phyloP scores from a whole-genome alignment of 352 stramenopile genomes.

The Phytopythium kandeliae region DNA sequence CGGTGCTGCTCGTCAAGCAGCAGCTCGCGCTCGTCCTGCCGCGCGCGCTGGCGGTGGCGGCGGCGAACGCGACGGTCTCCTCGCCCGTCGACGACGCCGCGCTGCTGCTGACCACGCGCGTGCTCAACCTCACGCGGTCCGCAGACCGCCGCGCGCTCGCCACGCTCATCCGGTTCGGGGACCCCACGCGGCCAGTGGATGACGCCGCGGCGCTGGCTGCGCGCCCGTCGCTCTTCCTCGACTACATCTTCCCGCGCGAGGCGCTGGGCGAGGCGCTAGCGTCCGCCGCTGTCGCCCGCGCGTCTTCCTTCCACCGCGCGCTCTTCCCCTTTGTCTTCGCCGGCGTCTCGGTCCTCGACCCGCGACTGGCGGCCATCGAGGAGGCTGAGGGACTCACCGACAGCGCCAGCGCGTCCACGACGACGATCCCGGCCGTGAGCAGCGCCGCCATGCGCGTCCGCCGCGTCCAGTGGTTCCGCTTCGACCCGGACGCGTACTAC shows the following conservation, averaged over 20 bases:
- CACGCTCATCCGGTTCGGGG: constrained; percentile 39
- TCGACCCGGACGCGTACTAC: constrained; percentile 18
- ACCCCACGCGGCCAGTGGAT: constrained; percentile 19
- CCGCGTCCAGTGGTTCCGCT: constrained; percentile 40
- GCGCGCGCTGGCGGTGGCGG: background rate
- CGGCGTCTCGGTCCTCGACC: constrained; percentile 29
- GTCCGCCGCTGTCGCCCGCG: constrained; percentile 12
- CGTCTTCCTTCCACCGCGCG: constrained; percentile 15
- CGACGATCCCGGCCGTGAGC: constrained; percentile 23
- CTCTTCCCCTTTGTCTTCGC: constrained; percentile 42
- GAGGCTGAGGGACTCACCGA: constrained; percentile 10
- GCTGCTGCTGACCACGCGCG: constrained; percentile 6
- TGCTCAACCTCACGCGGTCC: background rate
- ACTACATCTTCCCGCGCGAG: constrained; percentile 22
- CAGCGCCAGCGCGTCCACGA: constrained; percentile 11
- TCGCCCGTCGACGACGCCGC: constrained; percentile 11
- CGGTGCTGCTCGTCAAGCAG: constrained; percentile 39
- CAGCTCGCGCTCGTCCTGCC: constrained; percentile 25
- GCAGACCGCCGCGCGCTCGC: constrained; percentile 20
- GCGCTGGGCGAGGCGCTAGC: constrained; percentile 6
- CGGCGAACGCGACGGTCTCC: constrained; percentile 11
- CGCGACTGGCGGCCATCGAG: constrained; percentile 33
- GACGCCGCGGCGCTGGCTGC: constrained; percentile 6
- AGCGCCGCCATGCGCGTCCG: constrained; percentile 22
- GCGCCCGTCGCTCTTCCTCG: constrained; percentile 36